Base-by-base conservation (phyloP, 148 eudicot species). In the Camellia sinensis region DNA sequence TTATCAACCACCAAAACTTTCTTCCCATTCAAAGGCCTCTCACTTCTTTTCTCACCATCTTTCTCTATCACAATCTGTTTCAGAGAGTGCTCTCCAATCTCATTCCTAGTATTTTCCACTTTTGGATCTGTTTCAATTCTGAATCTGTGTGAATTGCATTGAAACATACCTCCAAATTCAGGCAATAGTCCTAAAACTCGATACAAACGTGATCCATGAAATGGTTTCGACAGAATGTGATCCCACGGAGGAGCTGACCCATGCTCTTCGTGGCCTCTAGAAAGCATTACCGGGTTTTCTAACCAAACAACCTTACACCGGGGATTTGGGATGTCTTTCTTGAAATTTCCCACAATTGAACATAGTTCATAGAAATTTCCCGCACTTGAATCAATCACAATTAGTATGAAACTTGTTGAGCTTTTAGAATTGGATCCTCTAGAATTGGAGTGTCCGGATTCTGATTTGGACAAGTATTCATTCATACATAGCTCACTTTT, bases 161-260 rank as follows among this genome's bases (percentile, higher is more conserved):
- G 41, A 54, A 22, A 66, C 1, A 3, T 12, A 12, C 65, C 80
- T 53, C 80, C 74, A 68, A 53, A 78, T 41, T 78, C 80, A 7
- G 74, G 74, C 41, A 78, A 50, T 9, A 65, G 62, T 77, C 73
- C 60, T 52, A 77, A 18, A 12, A 77, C 72, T 77, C 9, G 40
- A 57, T 59, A 70, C 43, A 67, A 17, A 50, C 74, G 45, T 4
- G 80, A 78, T n/a, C 74, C 80, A 15, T 78, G 80, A 68, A 67
- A 56, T 69, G 74, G 80, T 59, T 54, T 40, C 5, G 80, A 66
- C 52, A 78, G 37, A 68, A 18, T 56, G 12, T 79, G 67, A 59
- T 79, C 75, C 29, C 44, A 65, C n/a, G 22, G 65, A 8, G 17
- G 22, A 41, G 17, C 29, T 78, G 54, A 21, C 44, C 22, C 19